These are phyloP conservation scores for Starmerella etchellsii DNA, from an alignment of 805 yeast genomes.

Conservation along the genomic window DNA sequence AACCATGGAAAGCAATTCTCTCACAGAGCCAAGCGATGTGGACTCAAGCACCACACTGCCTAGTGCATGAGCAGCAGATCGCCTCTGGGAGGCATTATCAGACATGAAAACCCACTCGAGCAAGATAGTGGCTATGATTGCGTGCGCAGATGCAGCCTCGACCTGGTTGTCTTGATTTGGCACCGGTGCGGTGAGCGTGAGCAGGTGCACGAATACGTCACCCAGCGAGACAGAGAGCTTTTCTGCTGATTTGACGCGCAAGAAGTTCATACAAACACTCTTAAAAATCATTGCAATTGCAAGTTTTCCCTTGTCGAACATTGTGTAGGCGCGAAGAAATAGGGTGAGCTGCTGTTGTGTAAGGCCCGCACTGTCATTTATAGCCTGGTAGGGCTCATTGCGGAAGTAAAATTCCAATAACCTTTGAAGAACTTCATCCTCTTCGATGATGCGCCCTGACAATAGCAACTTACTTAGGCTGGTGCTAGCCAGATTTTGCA, in stretches of 20 bases:
- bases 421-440: conserved; percentile 41
- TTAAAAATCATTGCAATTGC: conserved; percentile 22
- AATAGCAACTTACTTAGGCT: conserved; percentile 72
- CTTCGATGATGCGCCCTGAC: conserved; percentile 61
- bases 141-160: conserved; percentile 7
- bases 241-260: conserved; percentile 27
- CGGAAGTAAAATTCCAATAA: conserved; percentile 64
- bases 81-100: conserved; percentile 1
- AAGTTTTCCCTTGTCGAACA: conserved; percentile 36
- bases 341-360: conserved; percentile 37
- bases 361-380: conserved; percentile 37
- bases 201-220: conserved; percentile 44
- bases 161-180: background rate
- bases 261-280: conserved; percentile 1
- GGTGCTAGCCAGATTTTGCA: conserved; percentile 74
- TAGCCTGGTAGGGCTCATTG: conserved; percentile 32
- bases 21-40: background rate
- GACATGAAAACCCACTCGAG: background rate
- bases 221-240: conserved; percentile 27
- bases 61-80: conserved; percentile 8
- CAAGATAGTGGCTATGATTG: conserved; percentile 6
- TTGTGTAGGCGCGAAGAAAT: conserved; percentile 20
- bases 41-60: conserved; percentile 6
- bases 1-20: background rate
- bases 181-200: conserved; percentile 74